Conservation (phyloP, 495 filamentous ascomycete species). For the Neurospora sp. region DNA sequence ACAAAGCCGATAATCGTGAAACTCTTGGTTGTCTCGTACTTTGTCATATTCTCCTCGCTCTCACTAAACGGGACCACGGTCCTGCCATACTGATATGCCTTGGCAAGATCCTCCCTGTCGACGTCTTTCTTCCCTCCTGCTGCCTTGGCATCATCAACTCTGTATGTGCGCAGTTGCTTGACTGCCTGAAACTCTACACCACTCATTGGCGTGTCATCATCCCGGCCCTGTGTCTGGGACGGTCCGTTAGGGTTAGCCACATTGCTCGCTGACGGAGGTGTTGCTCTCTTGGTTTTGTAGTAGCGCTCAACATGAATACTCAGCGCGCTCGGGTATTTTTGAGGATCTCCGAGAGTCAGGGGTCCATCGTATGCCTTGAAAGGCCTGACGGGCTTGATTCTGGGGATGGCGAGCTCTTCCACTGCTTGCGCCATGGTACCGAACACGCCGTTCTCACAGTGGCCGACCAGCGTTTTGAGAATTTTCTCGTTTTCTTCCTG, state of each 20-base stretch:
- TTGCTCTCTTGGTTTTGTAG: constrained; percentile 68
- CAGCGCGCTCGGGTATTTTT: constrained; percentile 64
- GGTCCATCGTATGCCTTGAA: constrained; percentile 69
- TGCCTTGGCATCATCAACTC: constrained; percentile 60
- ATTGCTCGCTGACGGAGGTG: constrained; percentile 60
- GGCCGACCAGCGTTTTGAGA: constrained; percentile 51
- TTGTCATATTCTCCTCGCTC: constrained; percentile 72
- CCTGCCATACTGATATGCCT: constrained; percentile 88
- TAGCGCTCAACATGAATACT: constrained; percentile 85
- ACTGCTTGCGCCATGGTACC: constrained; percentile 82
- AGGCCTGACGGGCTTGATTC: constrained; percentile 60
- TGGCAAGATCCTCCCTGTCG: constrained; percentile 71
- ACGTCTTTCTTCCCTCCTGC: constrained; percentile 80
- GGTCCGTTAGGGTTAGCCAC: constrained; percentile 48
- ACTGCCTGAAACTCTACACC: constrained; percentile 50
- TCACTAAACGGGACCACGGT: constrained; percentile 83
- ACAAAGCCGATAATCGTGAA: constrained; percentile 85
- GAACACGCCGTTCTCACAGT: constrained; percentile 53
- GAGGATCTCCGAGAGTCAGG: constrained; percentile 69
- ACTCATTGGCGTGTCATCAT: constrained; percentile 33
- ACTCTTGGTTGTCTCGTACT: constrained; percentile 60
- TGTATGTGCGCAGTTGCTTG: constrained; percentile 64
- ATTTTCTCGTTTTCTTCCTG: constrained; percentile 51
- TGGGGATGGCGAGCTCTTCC: constrained; percentile 56
- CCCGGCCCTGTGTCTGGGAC: constrained; percentile 39